These are phyloP conservation scores for Otatea glauca DNA, from an alignment of 176 grass and related monocot genomes.

Conservation along the genomic window DNA sequence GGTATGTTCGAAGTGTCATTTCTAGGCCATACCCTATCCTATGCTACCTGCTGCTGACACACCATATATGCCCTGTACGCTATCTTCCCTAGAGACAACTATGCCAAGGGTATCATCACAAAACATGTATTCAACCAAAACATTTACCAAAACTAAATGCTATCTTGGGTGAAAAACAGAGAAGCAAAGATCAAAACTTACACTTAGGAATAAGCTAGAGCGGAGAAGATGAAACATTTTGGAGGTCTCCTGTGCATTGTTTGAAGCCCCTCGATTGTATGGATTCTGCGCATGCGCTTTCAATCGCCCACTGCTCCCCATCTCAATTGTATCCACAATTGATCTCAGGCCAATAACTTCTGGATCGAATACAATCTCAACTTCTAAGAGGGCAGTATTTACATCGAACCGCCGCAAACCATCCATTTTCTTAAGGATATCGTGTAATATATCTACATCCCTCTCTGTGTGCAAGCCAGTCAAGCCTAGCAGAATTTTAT, in stretches of 20 bases:
- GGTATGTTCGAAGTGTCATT: background rate
- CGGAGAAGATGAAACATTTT: constrained; percentile 89
- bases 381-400: constrained; percentile 61
- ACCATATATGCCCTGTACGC: background rate
- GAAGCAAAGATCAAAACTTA: constrained; percentile 56
- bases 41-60: constrained; percentile 18
- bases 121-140: constrained; percentile 16
- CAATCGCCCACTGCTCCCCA: constrained; percentile 67
- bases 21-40: background rate
- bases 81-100: constrained; percentile 8
- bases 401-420: constrained; percentile 67
- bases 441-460: constrained; percentile 59
- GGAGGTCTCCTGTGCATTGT: constrained; percentile 80
- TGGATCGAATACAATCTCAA: constrained; percentile 80
- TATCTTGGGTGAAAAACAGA: background rate
- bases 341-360: constrained; percentile 76
- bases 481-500: constrained; percentile 75
- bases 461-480: constrained; percentile 53
- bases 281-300: constrained; percentile 76
- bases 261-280: constrained; percentile 77
- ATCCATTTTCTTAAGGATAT: constrained; percentile 63
- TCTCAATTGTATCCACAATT: constrained; percentile 80
- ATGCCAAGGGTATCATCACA: background rate
- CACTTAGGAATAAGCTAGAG: constrained; percentile 86
- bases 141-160: background rate